Percentiles rank a stretch among this genome's conserved stretches.
phyloP scores from a whole-genome alignment of 495 filamentous ascomycete genomes.

The Xylaria intraflava region DNA sequence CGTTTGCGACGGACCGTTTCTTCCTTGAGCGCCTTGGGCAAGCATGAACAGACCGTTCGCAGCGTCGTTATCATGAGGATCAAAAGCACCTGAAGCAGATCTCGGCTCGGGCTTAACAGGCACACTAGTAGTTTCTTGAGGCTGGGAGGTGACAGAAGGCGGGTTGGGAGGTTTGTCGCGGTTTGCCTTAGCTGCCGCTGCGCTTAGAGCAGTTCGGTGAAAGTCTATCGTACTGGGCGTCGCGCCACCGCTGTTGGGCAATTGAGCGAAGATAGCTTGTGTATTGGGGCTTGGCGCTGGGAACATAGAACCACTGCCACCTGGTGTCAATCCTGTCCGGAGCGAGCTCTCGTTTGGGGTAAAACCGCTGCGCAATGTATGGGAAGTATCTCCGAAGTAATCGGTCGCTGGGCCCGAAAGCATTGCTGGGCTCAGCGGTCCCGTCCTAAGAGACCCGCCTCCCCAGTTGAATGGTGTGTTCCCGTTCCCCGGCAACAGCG shows the following conservation, averaged over 20 bases:
- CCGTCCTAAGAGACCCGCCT: constrained; percentile 76
- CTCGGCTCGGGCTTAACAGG: constrained; percentile 36
- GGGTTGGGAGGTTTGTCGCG: constrained; percentile 37
- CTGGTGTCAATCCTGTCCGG: constrained; percentile 85
- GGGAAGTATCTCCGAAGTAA: constrained; percentile 70
- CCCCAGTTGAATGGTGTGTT: constrained; percentile 71
- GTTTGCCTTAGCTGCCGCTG: constrained; percentile 56
- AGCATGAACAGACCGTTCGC: constrained; percentile 92
- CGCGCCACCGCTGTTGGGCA: constrained; percentile 66
- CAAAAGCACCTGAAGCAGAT: constrained; percentile 55
- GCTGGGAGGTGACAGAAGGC: constrained; percentile 40
- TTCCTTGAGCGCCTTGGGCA: constrained; percentile 67
- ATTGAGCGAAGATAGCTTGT: constrained; percentile 67
- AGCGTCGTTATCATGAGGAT: constrained; percentile 87
- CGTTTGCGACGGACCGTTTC: constrained; percentile 51
- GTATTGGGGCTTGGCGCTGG: constrained; percentile 84
- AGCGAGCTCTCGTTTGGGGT: constrained; percentile 97
- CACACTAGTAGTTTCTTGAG: constrained; percentile 39
- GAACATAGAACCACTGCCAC: constrained; percentile 97
- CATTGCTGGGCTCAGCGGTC: constrained; percentile 96
- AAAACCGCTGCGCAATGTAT: constrained; percentile 69
- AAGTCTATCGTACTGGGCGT: constrained; percentile 92
- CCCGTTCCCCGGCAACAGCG: constrained; percentile 62
- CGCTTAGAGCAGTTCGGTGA: constrained; percentile 82
- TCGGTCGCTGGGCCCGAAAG: constrained; percentile 74